These are phyloP conservation scores for Kwoniella shandongensis DNA, from an alignment of 768 basidiomycete species.

Conservation along the genomic window DNA sequence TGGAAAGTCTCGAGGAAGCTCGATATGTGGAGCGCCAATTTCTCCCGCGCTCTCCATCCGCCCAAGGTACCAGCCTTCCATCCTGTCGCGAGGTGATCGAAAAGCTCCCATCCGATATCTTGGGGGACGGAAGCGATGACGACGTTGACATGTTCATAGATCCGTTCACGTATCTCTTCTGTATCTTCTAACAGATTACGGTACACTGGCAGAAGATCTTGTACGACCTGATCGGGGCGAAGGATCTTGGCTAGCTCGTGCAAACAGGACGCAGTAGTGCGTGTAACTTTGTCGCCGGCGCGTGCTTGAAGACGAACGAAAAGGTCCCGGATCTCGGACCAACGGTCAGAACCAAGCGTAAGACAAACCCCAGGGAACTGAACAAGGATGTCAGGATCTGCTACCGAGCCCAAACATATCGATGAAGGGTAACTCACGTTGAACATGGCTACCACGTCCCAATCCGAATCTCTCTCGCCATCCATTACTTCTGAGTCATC, in stretches of 20 bases:
- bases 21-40: conserved; percentile 62
- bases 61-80: conserved; percentile 65
- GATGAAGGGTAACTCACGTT: too few relatives aligned
- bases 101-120: conserved; percentile 57
- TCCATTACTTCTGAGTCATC: conserved; percentile 54
- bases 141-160: conserved; percentile 65
- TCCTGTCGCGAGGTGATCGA: conserved; percentile 56
- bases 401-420: not conserved
- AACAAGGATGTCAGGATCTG: too few relatives aligned
- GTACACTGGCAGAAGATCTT: conserved; percentile 71
- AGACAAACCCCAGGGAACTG: conserved; percentile 87
- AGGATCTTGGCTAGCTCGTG: conserved; percentile 87
- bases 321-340: conserved; percentile 67
- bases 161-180: conserved; percentile 72
- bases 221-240: conserved; percentile 65
- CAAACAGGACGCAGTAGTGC: conserved; percentile 79
- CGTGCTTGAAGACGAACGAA: conserved; percentile 69
- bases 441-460: conserved; percentile 52
- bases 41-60: conserved; percentile 79
- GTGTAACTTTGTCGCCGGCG: conserved; percentile 65
- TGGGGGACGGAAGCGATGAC: conserved; percentile 62
- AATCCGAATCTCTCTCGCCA: conserved; percentile 32
- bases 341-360: conserved; percentile 72
- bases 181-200: conserved; percentile 59
- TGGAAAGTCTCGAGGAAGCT: conserved; percentile 57